Base-by-base conservation (phyloP, 768 basidiomycete genomes). In the Chalciporus chontae region DNA sequence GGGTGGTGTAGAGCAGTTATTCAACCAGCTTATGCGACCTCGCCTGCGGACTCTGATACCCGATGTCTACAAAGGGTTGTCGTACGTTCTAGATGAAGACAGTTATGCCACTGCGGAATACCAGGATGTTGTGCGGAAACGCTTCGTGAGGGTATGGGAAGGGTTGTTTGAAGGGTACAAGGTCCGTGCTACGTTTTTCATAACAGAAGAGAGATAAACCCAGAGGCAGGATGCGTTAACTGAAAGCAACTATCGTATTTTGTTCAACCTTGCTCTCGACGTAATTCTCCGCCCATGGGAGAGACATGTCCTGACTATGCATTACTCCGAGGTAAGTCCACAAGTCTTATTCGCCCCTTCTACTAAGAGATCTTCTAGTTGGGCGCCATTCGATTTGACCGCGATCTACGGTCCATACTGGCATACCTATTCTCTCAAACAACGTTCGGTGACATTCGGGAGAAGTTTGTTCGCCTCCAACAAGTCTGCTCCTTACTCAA, bases 261-360 rank as follows among this genome's bases (percentile, higher is more conserved):
- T 98, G 70, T 95, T 94, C 62, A 81, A 82, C 8, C 77, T 95
- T 32, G 84, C 85, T 0, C 77, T 98, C 14, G 94, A 95, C 62
- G 81, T 90, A 7, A 73, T 98, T 17, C 81, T 96, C n/a, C 78
- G 90, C 41, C 94, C 94, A 39, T 97, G 94, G 94, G 96, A 99
- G 71, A 95, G 90, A 66, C 80, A 84, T 57, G 74, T 94, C 18
- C 75, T 84, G 58, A 77, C 81, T 1, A 76, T 95, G 61, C 86
- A 80, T 68, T 97, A 89, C 64, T 90, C 90, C 10, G 95, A 98
- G 78, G 94, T 87, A 57, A 23, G 79, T 51, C 13, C 24, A 18
- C 36, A 37, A 19, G 3, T 6, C 26, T 1, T 23, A 5, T 3
- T 40, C 10, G 14, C 41, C 13, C 18, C 40, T 55, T n/a, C 34